Conservation (phyloP, 768 basidiomycete genomes). For the Xerocomellus intermedius region DNA sequence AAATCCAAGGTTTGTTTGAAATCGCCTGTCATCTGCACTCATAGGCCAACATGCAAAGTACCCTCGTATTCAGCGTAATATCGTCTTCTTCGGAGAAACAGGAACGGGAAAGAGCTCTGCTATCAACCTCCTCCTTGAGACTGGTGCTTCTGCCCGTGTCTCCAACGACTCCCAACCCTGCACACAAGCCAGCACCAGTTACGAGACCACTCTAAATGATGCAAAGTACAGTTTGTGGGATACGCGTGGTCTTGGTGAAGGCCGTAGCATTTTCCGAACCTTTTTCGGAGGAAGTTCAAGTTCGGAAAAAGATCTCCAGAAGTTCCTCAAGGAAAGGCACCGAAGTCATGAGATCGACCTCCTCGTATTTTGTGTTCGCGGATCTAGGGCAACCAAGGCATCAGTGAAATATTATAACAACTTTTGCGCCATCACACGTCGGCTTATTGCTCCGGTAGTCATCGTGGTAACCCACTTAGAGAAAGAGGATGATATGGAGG, state of each 20-base stretch:
- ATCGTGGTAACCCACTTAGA: constrained; percentile 40
- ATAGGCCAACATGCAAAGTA: neutral
- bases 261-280: constrained; percentile 4
- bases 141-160: neutral
- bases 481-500: constrained; percentile 23
- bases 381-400: constrained; percentile 31
- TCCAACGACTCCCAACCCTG: constrained; percentile 16
- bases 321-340: constrained; percentile 21
- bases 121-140: constrained; percentile 25
- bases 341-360: constrained; percentile 35
- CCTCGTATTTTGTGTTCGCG: constrained; percentile 39
- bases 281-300: constrained; percentile 9
- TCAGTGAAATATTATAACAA: constrained; percentile 32
- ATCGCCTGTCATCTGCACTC: neutral
- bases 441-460: constrained; percentile 34
- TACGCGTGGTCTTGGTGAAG: constrained; percentile 39
- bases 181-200: constrained; percentile 7
- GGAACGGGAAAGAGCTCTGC: constrained; percentile 29
- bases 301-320: constrained; percentile 20
- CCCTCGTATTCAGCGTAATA: constrained; percentile 5
- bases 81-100: constrained; percentile 24
- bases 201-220: constrained; percentile 4
- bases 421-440: constrained; percentile 38
- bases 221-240: constrained; percentile 31
- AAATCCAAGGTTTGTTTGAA: constrained; percentile 11